Base-by-base conservation (phyloP, 129 eudicot species). In the Erigeron canadensis region DNA sequence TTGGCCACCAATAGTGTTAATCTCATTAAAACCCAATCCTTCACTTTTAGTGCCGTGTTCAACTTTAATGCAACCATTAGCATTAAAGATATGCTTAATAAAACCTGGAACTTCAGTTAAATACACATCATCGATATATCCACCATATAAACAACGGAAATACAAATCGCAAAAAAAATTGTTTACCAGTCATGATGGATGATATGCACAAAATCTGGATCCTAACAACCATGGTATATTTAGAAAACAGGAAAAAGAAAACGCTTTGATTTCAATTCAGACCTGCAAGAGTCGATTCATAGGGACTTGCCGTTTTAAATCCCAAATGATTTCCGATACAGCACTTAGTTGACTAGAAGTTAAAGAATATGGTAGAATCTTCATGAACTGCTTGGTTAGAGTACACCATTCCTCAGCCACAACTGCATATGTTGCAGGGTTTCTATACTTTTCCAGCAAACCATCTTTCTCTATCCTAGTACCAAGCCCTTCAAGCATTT, bases 271-370 rank as follows among this genome's bases (percentile, higher is more conserved):
- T 57, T 12, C 19, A 63, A 57, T 43, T 41, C 73, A 40, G 70
- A 94, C 97, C 98, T 94, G 98, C 66, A 94, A 80, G 65, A 94
- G 87, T 69, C 98, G 83, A 79, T 89, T 89, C 98, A 94, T 94
- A 10, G 97, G 98, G 62, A 89, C 84, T 74, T 91, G 87, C 38
- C 89, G 90, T 79, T 87, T 89, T 51, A 94, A 77, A 80, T 94
- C 98, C 98, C 95, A 94, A 54, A 94, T 89, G 81, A 94, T 89
- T 75, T 94, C 98, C 48, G 96, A 89, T 68, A 77, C 85, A 18
- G 98, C 95, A 73, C 70, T 79, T 39, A 87, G 82, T 80, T 94
- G 98, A 84, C 98, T 89, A 67, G 86, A 69, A 12, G 98, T 94
- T 72, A 89, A 86, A 11, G 90, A 71, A 84, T 85, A 94, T 16